A percentile compares a stretch with the other conserved stretches of the same genome.
Evolutionary conservation across 2,329 filamentous ascomycete genomes (phyloP).

Genomic region (Tothia fuscella): DNA sequence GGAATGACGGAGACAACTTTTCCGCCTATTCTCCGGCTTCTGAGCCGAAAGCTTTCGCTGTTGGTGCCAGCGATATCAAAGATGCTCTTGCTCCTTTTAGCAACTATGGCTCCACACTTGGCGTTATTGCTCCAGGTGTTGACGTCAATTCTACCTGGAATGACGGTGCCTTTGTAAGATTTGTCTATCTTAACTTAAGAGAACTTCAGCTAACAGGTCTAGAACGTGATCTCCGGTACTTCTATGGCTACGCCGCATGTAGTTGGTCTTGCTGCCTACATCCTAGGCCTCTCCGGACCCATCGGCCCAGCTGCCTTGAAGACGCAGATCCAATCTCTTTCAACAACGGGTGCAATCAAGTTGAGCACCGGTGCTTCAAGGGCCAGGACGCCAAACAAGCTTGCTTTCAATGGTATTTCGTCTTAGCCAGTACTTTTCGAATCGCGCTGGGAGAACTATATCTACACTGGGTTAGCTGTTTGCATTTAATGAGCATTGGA

Average conservation of each 20-base stretch:
- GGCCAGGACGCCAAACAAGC: slow-evolving; percentile 4
- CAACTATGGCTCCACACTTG: slow-evolving; percentile 9
- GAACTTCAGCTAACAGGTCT: no score
- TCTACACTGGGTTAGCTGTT: no score
- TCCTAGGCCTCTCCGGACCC: slow-evolving; percentile 27
- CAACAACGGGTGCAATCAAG: neutral
- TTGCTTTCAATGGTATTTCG: slow-evolving; percentile 7
- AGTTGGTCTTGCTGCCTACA: slow-evolving; percentile 54
- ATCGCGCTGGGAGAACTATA: no score
- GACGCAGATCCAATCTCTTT: neutral
- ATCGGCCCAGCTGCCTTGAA: slow-evolving; percentile 1
- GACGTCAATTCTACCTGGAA: slow-evolving; percentile 10
- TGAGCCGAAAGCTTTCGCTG: slow-evolving; percentile 10
- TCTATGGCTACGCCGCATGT: slow-evolving; percentile 58
- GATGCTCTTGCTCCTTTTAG: slow-evolving; percentile 4
- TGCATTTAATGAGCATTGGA: no score
- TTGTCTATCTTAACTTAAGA: no score
- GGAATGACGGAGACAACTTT: slow-evolving; percentile 27
- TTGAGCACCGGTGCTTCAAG: neutral
- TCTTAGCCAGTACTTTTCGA: no score
- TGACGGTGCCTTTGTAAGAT: neutral
- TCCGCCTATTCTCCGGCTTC: neutral
- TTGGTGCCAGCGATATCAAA: slow-evolving; percentile 7
- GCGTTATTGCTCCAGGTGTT: slow-evolving; percentile 9
- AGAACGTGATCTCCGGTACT: slow-evolving; percentile 33